Percentiles rank a stretch among this genome's conserved stretches.
Evolutionary conservation across 257 asterid genomes (phyloP).

Genomic region (Asclepias syriaca): DNA sequence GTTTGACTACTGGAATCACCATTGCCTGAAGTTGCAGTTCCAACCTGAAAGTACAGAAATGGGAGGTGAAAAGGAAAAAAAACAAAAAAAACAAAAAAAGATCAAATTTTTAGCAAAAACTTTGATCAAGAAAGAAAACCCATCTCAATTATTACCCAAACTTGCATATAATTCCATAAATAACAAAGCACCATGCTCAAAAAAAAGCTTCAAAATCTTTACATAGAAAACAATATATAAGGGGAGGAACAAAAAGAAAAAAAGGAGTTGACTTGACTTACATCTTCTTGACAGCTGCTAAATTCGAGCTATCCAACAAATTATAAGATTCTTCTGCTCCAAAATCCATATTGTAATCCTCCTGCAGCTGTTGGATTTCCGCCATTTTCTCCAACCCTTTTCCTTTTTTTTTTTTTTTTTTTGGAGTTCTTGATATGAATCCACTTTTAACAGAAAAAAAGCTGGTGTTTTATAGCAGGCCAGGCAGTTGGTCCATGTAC

Average conservation of each 20-base stretch:
- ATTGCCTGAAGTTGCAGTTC: conserved; percentile 15
- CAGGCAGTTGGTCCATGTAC: background rate
- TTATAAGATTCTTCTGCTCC: background rate
- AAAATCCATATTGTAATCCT: background rate
- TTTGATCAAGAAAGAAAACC: background rate
- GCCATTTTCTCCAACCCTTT: background rate
- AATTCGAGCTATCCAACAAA: background rate
- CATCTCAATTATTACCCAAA: background rate
- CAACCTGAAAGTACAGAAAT: conserved; percentile 3
- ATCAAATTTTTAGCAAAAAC: background rate
- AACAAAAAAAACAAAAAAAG: background rate
- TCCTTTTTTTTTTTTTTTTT: no score
- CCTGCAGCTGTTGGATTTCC: background rate
- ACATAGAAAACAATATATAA: background rate
- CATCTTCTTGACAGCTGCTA: conserved; percentile 6
- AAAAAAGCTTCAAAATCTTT: background rate
- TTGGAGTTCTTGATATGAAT: background rate
- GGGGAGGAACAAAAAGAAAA: background rate
- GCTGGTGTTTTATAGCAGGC: background rate
- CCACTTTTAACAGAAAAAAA: background rate
- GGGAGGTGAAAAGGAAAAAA: background rate
- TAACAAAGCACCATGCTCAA: background rate
- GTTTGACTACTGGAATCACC: conserved; percentile 23
- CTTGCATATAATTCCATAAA: background rate
- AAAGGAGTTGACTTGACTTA: conserved; percentile 6